Percentiles rank a stretch among this genome's conserved stretches.
These are phyloP conservation scores for Pseudophaeomoniella oleicola DNA, from an alignment of 2,329 filamentous ascomycete genomes.

Conservation along the genomic window DNA sequence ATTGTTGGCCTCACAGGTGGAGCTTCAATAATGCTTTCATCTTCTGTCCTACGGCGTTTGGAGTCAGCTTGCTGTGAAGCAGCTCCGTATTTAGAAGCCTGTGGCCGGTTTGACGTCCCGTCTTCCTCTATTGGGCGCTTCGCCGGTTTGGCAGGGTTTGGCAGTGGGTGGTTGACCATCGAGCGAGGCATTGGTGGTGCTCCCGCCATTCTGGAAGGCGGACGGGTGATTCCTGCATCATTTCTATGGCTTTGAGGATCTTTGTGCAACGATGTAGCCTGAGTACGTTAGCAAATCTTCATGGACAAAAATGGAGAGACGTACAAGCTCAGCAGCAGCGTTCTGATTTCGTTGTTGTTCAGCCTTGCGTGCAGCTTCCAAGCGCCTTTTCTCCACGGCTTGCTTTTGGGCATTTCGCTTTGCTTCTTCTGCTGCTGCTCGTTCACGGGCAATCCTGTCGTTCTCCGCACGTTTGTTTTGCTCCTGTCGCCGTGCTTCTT, in stretches of 20 bases:
- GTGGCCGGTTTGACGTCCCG: conserved; percentile 35
- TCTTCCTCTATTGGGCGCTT: conserved; percentile 61
- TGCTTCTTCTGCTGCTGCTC: conserved; percentile 38
- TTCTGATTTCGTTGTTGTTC: conserved; percentile 29
- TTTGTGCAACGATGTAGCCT: not conserved
- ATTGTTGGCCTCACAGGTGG: conserved; percentile 54
- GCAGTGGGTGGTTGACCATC: conserved; percentile 39
- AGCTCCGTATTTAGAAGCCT: conserved; percentile 21
- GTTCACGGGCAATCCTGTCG: conserved; percentile 28
- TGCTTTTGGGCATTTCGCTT: conserved; percentile 54
- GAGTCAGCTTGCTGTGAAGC: conserved; percentile 56
- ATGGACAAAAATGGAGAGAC: conserved; percentile 4
- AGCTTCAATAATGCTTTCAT: conserved; percentile 48
- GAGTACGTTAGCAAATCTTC: conserved; percentile 4
- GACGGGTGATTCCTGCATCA: conserved; percentile 35
- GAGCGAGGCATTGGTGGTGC: conserved; percentile 44
- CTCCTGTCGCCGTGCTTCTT: conserved; percentile 48
- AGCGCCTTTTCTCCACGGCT: conserved; percentile 36
- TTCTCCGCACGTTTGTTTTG: conserved; percentile 47
- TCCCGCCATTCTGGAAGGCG: conserved; percentile 31
- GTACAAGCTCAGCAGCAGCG: conserved; percentile 21
- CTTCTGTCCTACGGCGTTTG: conserved; percentile 69
- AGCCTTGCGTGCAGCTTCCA: conserved; percentile 30
- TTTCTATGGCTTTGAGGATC: conserved; percentile 19
- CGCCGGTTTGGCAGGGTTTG: conserved; percentile 54